phyloP scores from a whole-genome alignment of 805 yeast genomes.

The Wickerhamiella nectarea region DNA sequence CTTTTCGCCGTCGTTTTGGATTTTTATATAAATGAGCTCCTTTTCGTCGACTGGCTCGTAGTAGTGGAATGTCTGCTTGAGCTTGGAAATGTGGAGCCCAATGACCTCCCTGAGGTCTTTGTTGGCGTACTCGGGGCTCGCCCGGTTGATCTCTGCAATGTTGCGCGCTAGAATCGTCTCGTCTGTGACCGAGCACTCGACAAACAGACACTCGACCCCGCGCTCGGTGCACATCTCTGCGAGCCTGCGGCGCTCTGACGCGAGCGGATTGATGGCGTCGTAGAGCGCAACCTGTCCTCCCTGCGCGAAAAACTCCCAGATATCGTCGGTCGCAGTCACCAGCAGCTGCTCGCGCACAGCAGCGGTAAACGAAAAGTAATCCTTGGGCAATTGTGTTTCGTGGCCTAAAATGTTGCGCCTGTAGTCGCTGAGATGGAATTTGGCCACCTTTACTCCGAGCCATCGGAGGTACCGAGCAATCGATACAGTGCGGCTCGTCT shows the following conservation, averaged over 20 bases:
- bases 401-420: slow-evolving; percentile 39
- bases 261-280: slow-evolving; percentile 84
- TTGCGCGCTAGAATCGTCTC: slow-evolving; percentile 53
- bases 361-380: slow-evolving; percentile 50
- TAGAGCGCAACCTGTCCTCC: slow-evolving; percentile 91
- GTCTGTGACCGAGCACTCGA: slow-evolving; percentile 77
- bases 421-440: slow-evolving; percentile 86
- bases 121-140: slow-evolving; percentile 71
- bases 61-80: slow-evolving; percentile 49
- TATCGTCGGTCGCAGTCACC: slow-evolving; percentile 52
- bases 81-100: slow-evolving; percentile 60
- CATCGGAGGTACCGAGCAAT: slow-evolving; percentile 85
- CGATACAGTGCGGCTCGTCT: slow-evolving; percentile 83
- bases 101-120: slow-evolving; percentile 65
- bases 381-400: slow-evolving; percentile 46
- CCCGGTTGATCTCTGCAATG: slow-evolving; percentile 65
- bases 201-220: slow-evolving; percentile 67
- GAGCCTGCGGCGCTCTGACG: slow-evolving; percentile 43
- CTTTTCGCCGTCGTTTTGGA: slow-evolving; percentile 80
- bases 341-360: slow-evolving; percentile 45
- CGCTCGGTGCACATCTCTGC: slow-evolving; percentile 39
- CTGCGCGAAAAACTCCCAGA: slow-evolving; percentile 50
- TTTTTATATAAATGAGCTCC: slow-evolving; percentile 61
- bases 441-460: slow-evolving; percentile 88
- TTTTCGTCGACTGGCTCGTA: slow-evolving; percentile 54